phyloP scores from a whole-genome alignment of 768 basidiomycete species.

The Rhodotorula kratochvilovae region DNA sequence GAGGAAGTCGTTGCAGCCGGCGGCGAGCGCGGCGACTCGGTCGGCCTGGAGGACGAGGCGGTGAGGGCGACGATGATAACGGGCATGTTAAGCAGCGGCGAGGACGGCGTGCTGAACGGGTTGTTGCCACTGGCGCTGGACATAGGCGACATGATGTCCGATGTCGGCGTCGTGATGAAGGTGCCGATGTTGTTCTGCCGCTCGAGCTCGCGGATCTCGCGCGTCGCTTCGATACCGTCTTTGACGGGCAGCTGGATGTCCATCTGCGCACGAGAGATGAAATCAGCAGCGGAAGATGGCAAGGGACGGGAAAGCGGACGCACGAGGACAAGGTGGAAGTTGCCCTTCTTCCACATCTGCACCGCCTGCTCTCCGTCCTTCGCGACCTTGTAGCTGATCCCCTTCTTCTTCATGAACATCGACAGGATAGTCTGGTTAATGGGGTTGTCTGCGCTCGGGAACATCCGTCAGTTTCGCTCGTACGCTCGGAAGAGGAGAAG shows the following conservation, averaged over 20 bases:
- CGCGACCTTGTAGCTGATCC: slow-evolving; percentile 89
- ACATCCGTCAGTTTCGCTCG: not conserved
- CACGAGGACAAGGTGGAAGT: slow-evolving; percentile 92
- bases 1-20: slow-evolving; percentile 97
- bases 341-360: slow-evolving; percentile 85
- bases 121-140: slow-evolving; percentile 50
- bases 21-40: slow-evolving; percentile 92
- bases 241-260: slow-evolving; percentile 99
- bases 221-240: slow-evolving; percentile 96
- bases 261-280: slow-evolving; percentile 63
- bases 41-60: slow-evolving; percentile 92
- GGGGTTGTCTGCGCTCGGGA: slow-evolving; percentile 68
- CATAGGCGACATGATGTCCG: slow-evolving; percentile 49
- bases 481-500: not conserved
- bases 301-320: slow-evolving; percentile 46
- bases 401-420: slow-evolving; percentile 94
- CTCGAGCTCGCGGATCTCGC: slow-evolving; percentile 85
- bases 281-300: not conserved
- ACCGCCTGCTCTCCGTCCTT: slow-evolving; percentile 95
- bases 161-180: slow-evolving; percentile 64
- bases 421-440: slow-evolving; percentile 97
- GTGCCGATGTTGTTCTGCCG: slow-evolving; percentile 62
- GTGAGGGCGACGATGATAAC: slow-evolving; percentile 99
- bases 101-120: slow-evolving; percentile 62
- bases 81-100: slow-evolving; percentile 51